phyloP scores from a whole-genome alignment of 805 yeast genomes.

The Cyberlindnera bimundalis region DNA sequence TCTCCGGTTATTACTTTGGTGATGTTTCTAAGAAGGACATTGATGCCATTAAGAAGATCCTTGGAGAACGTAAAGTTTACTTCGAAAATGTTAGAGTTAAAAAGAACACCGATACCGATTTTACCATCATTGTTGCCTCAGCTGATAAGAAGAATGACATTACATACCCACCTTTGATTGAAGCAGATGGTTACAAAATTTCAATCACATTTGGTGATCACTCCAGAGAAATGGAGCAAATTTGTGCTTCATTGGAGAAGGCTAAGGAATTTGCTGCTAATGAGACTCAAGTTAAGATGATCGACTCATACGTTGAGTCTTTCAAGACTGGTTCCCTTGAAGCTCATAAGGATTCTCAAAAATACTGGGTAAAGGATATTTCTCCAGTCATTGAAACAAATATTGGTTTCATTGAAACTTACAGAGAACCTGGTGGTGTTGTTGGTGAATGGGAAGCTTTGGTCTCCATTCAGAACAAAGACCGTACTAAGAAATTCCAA shows the following conservation, averaged over 20 bases:
- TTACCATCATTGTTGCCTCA: constrained; percentile 67
- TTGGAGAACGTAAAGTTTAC: constrained; percentile 60
- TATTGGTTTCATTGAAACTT: constrained; percentile 89
- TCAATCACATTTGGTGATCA: constrained; percentile 77
- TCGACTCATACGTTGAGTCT: constrained; percentile 61
- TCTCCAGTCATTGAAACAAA: constrained; percentile 78
- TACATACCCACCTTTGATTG: constrained; percentile 48
- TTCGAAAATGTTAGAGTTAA: constrained; percentile 79
- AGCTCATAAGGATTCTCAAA: constrained; percentile 81
- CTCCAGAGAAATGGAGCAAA: constrained; percentile 54
- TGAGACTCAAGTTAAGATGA: constrained; percentile 64
- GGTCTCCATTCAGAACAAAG: constrained; percentile 86
- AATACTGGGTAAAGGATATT: constrained; percentile 82
- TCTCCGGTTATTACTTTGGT: constrained; percentile 67
- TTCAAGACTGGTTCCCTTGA: constrained; percentile 80
- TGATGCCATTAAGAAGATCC: constrained; percentile 60
- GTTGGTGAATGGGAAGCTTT: constrained; percentile 94
- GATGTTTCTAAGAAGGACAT: constrained; percentile 56
- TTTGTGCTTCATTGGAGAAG: constrained; percentile 50
- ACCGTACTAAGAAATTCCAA: constrained; percentile 77
- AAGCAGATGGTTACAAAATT: constrained; percentile 39
- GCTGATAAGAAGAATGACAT: constrained; percentile 47
- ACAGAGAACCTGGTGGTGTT: constrained; percentile 88
- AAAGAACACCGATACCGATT: constrained; percentile 46
- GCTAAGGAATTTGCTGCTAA: constrained; percentile 70